Base-by-base conservation (phyloP, 768 basidiomycete species). In the Xerocomellus amylosporus region DNA sequence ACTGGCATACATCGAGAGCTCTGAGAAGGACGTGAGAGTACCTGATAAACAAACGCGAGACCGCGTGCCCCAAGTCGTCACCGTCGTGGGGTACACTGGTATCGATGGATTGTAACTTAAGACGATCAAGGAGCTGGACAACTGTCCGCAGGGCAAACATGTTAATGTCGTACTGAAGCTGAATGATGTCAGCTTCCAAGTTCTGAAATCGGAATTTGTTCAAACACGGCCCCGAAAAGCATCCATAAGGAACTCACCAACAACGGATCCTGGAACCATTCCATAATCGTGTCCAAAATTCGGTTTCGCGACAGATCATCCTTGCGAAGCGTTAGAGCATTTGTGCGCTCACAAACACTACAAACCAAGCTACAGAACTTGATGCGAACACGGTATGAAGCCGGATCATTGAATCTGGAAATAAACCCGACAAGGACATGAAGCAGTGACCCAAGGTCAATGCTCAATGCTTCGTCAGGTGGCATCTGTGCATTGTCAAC, bases 341-440 rank as follows among this genome's bases (percentile, higher is more conserved):
- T 86, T 4, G 77, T 74, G 22, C 85, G 82, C 38, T 79, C 77
- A 61, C 87, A 84, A 15, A 87, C 77, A 40, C 77, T 80, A 55
- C 90, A 88, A 58, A 84, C 84, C 31, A 94, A 77, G 24, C 74
- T 71, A 61, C 90, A 93, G 62, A 87, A 93, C 64, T 87, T 89
- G 64, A 81, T 75, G 65, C 87, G 88, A 59, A 92, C 75, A 8
- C 90, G 82, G 45, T 81, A 76, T 2, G 81, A 80, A 1, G 74
- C 68, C 3, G 77, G 68, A 47, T 83, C 79, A 48, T 73, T 63
- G 70, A 86, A 84, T 10, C 84, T 81, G 43, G 84, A 77, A 51
- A 93, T 80, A 67, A 88, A 86, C 10, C 73, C 73, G 0, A 84
- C 85, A 38, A 93, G 75, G 2, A 80, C 73, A 26, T 80, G 68